These are phyloP conservation scores for Emmonsiellopsis sp. DNA, from an alignment of 2,329 filamentous ascomycete species.

Conservation along the genomic window DNA sequence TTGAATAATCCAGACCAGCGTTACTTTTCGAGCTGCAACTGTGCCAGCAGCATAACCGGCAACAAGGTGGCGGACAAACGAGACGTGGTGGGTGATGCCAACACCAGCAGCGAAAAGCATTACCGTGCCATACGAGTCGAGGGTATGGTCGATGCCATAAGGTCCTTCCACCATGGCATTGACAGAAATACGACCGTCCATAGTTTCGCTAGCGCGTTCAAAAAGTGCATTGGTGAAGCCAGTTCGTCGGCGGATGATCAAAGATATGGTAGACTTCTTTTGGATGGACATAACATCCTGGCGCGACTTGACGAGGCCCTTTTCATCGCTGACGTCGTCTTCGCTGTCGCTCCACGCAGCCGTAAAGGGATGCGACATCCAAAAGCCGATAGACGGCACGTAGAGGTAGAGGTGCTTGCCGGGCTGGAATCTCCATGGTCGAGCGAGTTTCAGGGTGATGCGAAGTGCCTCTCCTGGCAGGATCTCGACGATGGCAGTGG, in stretches of 20 bases:
- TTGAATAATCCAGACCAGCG: slow-evolving; percentile 86
- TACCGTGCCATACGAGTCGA: slow-evolving; percentile 85
- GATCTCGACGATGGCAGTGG: slow-evolving; percentile 56
- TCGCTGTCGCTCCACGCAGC: slow-evolving; percentile 62
- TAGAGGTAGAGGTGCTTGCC: slow-evolving; percentile 69
- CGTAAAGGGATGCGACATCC: slow-evolving; percentile 71
- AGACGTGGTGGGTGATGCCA: slow-evolving; percentile 90
- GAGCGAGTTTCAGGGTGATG: slow-evolving; percentile 60
- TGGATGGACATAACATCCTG: slow-evolving; percentile 43
- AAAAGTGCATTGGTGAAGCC: slow-evolving; percentile 80
- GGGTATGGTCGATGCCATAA: slow-evolving; percentile 71
- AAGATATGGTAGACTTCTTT: slow-evolving; percentile 51
- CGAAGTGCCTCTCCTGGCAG: slow-evolving; percentile 61
- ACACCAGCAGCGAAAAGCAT: slow-evolving; percentile 88
- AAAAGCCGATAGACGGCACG: slow-evolving; percentile 54
- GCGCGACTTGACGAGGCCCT: slow-evolving; percentile 34
- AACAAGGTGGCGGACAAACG: slow-evolving; percentile 71
- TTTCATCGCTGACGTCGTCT: slow-evolving; percentile 34
- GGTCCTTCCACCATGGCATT: slow-evolving; percentile 79
- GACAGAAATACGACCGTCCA: slow-evolving; percentile 49
- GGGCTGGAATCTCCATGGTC: slow-evolving; percentile 55
- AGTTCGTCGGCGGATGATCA: slow-evolving; percentile 77
- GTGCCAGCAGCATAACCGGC: slow-evolving; percentile 59
- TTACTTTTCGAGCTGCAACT: slow-evolving; percentile 70
- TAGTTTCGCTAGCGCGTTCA: slow-evolving; percentile 51